phyloP scores from a whole-genome alignment of 805 yeast species.

The Saccharomycopsis sp. region DNA sequence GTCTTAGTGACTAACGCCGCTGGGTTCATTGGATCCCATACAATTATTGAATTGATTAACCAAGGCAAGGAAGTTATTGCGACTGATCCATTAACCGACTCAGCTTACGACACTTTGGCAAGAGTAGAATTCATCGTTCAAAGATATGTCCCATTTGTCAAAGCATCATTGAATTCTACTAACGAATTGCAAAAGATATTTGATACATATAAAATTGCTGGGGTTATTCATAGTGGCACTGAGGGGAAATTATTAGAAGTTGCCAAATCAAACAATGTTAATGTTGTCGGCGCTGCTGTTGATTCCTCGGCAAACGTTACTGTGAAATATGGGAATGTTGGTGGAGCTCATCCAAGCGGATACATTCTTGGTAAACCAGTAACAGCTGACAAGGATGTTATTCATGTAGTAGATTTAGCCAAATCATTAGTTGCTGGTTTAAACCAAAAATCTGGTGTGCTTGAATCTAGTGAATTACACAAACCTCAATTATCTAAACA shows the following conservation, averaged over 20 bases:
- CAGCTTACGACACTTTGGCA: conserved; percentile 58
- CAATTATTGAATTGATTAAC: conserved; percentile 55
- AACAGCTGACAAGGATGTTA: too few species aligned
- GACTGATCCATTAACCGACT: conserved; percentile 62
- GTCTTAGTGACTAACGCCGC: conserved; percentile 76
- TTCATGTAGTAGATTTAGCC: too few species aligned
- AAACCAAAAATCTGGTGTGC: too few species aligned
- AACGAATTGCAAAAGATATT: conserved; percentile 43
- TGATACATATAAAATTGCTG: conserved; percentile 38
- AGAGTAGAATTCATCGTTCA: conserved; percentile 49
- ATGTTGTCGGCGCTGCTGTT: too few species aligned
- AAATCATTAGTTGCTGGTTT: too few species aligned
- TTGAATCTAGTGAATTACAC: background rate
- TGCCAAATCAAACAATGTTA: background rate
- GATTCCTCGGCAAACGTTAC: too few species aligned
- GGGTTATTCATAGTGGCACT: conserved; percentile 61
- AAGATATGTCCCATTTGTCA: conserved; percentile 44
- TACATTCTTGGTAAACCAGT: background rate
- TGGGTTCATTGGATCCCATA: conserved; percentile 81
- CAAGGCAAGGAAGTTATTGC: conserved; percentile 65
- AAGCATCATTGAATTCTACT: conserved; percentile 52
- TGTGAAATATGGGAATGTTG: background rate
- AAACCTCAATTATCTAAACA: too few species aligned
- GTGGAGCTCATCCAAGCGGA: background rate
- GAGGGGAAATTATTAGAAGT: background rate